Percentiles rank a stretch among this genome's conserved stretches.
These are phyloP conservation scores for Podospora tetraspora DNA, from an alignment of 495 filamentous ascomycete genomes.

Conservation along the genomic window DNA sequence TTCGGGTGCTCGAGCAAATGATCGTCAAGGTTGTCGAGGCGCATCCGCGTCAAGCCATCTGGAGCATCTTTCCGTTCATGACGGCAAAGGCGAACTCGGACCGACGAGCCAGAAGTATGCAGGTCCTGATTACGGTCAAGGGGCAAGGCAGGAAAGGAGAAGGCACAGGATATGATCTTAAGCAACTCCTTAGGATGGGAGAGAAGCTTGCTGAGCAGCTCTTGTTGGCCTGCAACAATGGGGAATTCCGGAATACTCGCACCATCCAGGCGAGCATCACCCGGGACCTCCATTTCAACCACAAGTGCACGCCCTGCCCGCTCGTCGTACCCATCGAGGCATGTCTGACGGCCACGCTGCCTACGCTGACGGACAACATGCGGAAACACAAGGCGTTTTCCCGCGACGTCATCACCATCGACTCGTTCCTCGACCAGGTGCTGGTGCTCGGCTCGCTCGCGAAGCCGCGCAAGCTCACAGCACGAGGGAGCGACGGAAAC, in stretches of 20 bases:
- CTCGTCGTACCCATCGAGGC: constrained; percentile 85
- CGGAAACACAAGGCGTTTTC: constrained; percentile 80
- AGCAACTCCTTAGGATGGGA: constrained; percentile 63
- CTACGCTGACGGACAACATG: constrained; percentile 63
- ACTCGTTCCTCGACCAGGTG: constrained; percentile 74
- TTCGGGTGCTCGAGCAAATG: constrained; percentile 65
- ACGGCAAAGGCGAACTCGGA: constrained; percentile 45
- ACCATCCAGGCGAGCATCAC: constrained; percentile 62
- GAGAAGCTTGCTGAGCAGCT: constrained; percentile 82
- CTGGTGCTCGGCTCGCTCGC: constrained; percentile 87
- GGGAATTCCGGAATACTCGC: constrained; percentile 62
- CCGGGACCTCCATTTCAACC: constrained; percentile 74
- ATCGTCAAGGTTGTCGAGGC: constrained; percentile 73
- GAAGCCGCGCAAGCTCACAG: constrained; percentile 83
- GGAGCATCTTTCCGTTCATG: constrained; percentile 81
- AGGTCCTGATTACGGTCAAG: constrained; percentile 44
- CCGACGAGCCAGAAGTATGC: constrained; percentile 47
- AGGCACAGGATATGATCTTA: constrained; percentile 48
- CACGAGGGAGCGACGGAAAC: constrained; percentile 81
- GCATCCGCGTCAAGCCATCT: constrained; percentile 88
- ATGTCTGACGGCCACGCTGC: constrained; percentile 76
- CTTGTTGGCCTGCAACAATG: constrained; percentile 70
- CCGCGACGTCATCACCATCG: constrained; percentile 49
- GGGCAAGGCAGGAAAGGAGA: constrained; percentile 33
- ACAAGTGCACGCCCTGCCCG: constrained; percentile 71